A percentile compares a stretch with the other conserved stretches of the same genome.
These are phyloP conservation scores for Batkoa obscura DNA, from an alignment of 371 early-diverging fungal species.

Conservation along the genomic window DNA sequence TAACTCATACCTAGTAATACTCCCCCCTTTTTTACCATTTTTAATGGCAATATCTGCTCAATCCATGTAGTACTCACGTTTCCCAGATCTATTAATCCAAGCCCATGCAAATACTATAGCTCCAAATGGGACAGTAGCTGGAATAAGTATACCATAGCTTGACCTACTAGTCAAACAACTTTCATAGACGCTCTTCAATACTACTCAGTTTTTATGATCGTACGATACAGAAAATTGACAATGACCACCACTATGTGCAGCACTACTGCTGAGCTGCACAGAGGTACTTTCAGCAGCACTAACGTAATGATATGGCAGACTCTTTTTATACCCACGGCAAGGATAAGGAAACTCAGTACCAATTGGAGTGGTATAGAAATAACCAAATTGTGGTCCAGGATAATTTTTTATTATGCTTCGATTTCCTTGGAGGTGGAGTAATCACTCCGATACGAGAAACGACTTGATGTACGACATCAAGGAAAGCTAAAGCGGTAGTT, in stretches of 20 bases:
- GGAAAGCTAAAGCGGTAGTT: no score
- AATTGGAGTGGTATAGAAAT: background rate
- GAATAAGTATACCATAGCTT: background rate
- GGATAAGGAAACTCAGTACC: background rate
- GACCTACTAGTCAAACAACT: background rate
- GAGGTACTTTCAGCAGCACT: background rate
- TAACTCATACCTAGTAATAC: background rate
- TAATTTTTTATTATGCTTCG: background rate
- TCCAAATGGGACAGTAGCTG: background rate
- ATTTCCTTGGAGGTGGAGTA: background rate
- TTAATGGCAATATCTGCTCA: slow-evolving; percentile 7
- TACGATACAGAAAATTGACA: slow-evolving; percentile 7
- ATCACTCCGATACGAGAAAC: background rate
- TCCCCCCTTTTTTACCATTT: background rate
- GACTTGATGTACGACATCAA: no score
- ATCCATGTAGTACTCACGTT: slow-evolving; percentile 7
- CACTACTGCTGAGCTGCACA: background rate
- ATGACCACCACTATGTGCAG: slow-evolving; percentile 6
- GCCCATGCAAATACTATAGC: slow-evolving; percentile 1
- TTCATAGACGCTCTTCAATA: slow-evolving; percentile 1
- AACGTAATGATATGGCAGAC: background rate
- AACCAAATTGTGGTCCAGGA: background rate
- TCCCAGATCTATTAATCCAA: slow-evolving; percentile 4
- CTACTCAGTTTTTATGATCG: slow-evolving; percentile 13
- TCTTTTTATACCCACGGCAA: background rate